A percentile compares a stretch with the other conserved stretches of the same genome.
phyloP scores from a whole-genome alignment of 257 asterid genomes.

The Nicotiana undulata region DNA sequence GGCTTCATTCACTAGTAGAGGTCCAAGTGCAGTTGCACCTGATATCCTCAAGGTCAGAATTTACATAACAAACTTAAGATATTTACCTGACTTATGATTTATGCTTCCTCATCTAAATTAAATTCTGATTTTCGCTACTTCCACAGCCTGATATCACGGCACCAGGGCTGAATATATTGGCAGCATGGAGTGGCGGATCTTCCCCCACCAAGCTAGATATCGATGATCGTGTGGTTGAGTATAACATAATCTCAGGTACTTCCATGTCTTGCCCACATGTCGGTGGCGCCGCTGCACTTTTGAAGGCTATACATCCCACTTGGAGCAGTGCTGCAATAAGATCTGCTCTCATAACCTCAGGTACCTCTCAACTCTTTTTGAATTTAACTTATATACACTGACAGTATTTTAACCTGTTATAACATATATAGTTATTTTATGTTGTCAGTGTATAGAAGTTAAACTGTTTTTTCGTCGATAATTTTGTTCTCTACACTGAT shows the following conservation, averaged over 20 bases:
- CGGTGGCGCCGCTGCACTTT: conserved; percentile 63
- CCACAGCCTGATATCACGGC: conserved; percentile 89
- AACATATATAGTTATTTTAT: no score
- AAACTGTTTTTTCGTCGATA: not conserved
- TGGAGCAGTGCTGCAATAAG: conserved; percentile 96
- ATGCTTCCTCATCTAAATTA: not conserved
- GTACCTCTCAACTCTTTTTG: conserved; percentile 19
- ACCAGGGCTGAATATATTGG: conserved; percentile 81
- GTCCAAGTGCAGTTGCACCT: conserved; percentile 34
- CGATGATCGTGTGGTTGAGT: conserved; percentile 58
- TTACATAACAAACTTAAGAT: not conserved
- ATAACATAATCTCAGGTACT: conserved; percentile 71
- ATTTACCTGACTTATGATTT: not conserved
- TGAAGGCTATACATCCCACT: conserved; percentile 77
- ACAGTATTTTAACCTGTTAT: not conserved
- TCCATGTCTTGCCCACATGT: conserved; percentile 96
- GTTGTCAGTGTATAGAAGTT: not conserved
- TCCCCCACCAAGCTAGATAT: conserved; percentile 54
- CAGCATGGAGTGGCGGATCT: conserved; percentile 94
- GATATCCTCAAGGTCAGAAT: conserved; percentile 33
- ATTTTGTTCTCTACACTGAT: not conserved
- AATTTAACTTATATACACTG: not conserved
- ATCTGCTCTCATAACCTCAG: conserved; percentile 82
- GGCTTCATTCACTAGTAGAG: conserved; percentile 40
- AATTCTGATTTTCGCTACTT: not conserved